A percentile compares a stretch with the other conserved stretches of the same genome.
phyloP scores from a whole-genome alignment of 352 stramenopile genomes.

The Blastocystis sp. region DNA sequence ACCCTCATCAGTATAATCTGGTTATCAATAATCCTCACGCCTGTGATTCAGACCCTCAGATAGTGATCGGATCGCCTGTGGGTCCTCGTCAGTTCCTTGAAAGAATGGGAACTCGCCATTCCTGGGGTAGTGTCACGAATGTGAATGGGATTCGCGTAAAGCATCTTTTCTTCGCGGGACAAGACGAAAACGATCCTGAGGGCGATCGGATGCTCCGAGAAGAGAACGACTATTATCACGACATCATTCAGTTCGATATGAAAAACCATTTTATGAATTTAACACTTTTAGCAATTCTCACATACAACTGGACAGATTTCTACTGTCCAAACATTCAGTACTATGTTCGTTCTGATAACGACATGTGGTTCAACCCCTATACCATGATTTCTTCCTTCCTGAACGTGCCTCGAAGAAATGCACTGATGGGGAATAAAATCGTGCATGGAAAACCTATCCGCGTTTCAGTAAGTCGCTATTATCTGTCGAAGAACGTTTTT shows the following conservation, averaged over 20 bases:
- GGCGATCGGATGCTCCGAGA: conserved; percentile 29
- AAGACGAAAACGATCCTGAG: conserved; percentile 51
- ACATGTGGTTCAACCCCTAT: conserved; percentile 58
- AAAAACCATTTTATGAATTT: conserved; percentile 58
- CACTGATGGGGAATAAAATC: conserved; percentile 44
- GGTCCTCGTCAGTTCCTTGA: conserved; percentile 43
- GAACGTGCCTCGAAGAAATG: background rate
- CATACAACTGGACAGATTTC: conserved; percentile 44
- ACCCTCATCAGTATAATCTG: conserved; percentile 35
- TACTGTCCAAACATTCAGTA: conserved; percentile 53
- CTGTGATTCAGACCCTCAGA: background rate
- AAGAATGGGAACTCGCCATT: conserved; percentile 36
- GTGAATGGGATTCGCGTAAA: conserved; percentile 20
- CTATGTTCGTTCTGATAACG: conserved; percentile 24
- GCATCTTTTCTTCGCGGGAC: conserved; percentile 28
- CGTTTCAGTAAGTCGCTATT: conserved; percentile 14
- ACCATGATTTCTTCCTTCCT: background rate
- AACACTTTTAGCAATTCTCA: conserved; percentile 32
- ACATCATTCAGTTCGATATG: conserved; percentile 59
- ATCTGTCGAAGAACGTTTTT: conserved; percentile 47
- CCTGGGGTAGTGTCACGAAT: conserved; percentile 32
- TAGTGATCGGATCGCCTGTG: conserved; percentile 22
- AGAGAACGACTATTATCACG: conserved; percentile 33
- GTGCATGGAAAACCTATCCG: conserved; percentile 1
- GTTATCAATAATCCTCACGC: conserved; percentile 39